Evolutionary conservation across 2,329 filamentous ascomycete species (phyloP), one percentile per base, ranked within the genome.

Genomic region (Geoglossum cookeanum): DNA sequence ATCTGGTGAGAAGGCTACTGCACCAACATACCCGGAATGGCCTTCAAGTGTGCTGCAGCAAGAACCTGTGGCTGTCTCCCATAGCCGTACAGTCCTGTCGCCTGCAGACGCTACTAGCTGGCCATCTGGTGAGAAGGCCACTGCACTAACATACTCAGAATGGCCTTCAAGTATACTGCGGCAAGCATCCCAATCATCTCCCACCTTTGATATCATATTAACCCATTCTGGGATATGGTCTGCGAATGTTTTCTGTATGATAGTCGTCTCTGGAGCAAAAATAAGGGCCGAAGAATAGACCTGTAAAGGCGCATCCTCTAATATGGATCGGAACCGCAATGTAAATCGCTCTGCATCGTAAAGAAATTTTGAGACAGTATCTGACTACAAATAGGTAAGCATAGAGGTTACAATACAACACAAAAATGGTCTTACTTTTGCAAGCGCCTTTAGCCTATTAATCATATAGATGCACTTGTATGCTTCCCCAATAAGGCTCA

Each of bases 221-320:
- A 68, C 58, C 61, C 58, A 60, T 11, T 35, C 39, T 45, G 55
- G 58, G 5, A 59, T 56, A 47, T 59, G 22, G 17, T 55, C 42
- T 44, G 15, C 47, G 42, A 60, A 22, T 22, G 22, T 22, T 22
- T 22, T 22, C 22, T 2, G 22, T 22, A 22, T 22, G 2, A 22
- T 22, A 22, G 22, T 2, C 22, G 2, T 22, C 22, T 22, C 22
- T 22, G 22, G 22, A 22, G 22, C 22, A 22, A 22, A 22, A 22
- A 22, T 22, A 22, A 22, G 22, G 22, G 22, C 22, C 2, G 22
- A 22, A 22, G 22, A 60, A 59, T 72, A 72, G n/a, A 63, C 58
- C 59, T 72, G 69, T 4, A 66, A 59, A 22, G 68, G 63, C 22
- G 62, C 55, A 5, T 58, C 60, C 49, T 67, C 58, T 47, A 71